Conservation (phyloP, 805 yeast genomes). For the Candida takata region DNA sequence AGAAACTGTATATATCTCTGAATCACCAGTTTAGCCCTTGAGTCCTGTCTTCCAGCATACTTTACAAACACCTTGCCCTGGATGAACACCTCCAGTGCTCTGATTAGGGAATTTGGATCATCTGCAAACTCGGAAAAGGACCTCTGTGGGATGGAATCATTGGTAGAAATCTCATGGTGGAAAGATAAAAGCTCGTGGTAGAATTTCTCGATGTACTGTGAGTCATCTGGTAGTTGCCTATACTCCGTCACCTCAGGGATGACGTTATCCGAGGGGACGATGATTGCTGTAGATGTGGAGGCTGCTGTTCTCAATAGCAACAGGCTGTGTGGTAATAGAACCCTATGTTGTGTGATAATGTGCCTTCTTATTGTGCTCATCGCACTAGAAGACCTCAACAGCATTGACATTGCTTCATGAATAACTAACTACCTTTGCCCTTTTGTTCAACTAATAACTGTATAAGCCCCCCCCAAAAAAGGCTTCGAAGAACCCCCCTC, state of each 20-base stretch:
- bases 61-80: constrained; percentile 25
- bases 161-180: constrained; percentile 23
- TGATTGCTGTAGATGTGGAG: constrained; percentile 1
- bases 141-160: constrained; percentile 15
- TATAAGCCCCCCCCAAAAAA: too few species aligned
- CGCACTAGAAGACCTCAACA: too few species aligned
- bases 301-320: background rate
- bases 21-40: constrained; percentile 15
- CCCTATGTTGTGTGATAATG: too few species aligned
- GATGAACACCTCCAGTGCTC: constrained; percentile 32
- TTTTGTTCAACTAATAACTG: too few species aligned
- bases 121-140: constrained; percentile 33
- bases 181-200: constrained; percentile 34
- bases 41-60: constrained; percentile 8
- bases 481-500: too few species aligned
- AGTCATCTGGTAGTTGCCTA: constrained; percentile 46
- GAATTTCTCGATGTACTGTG: constrained; percentile 43
- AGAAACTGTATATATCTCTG: constrained; percentile 31
- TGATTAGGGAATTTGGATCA: constrained; percentile 33
- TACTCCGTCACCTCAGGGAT: constrained; percentile 28
- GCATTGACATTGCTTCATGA: too few species aligned
- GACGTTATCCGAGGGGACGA: constrained; percentile 11
- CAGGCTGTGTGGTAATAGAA: too few species aligned
- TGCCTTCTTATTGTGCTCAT: too few species aligned
- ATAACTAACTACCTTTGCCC: too few species aligned